A percentile compares a stretch with the other conserved stretches of the same genome.
These are phyloP conservation scores for Dionaea muscipula DNA, from an alignment of 179 eudicot genomes.

Conservation along the genomic window DNA sequence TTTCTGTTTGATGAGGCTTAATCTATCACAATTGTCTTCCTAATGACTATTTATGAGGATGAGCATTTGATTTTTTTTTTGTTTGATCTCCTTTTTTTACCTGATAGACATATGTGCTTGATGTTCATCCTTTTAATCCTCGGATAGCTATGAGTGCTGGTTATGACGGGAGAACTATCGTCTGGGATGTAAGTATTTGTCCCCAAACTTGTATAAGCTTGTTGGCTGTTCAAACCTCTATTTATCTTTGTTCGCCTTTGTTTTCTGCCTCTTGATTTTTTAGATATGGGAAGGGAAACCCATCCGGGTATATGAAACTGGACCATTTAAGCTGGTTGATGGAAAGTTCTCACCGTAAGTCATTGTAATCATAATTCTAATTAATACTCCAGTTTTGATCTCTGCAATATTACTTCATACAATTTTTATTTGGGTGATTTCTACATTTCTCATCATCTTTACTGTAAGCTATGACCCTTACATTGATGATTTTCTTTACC, in stretches of 20 bases:
- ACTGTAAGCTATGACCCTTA: too few relatives aligned
- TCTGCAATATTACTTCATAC: not conserved
- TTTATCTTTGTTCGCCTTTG: not conserved
- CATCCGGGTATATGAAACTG: constrained; percentile 70
- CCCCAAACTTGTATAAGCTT: not conserved
- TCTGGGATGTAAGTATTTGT: constrained; percentile 92
- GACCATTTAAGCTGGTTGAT: constrained; percentile 89
- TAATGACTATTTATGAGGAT: too few relatives aligned
- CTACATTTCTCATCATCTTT: too few relatives aligned
- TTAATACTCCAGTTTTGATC: not conserved
- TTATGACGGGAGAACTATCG: constrained; percentile 93
- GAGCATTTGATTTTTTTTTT: not conserved
- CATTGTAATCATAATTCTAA: not conserved
- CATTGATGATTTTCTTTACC: too few relatives aligned
- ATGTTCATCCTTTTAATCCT: constrained; percentile 95
- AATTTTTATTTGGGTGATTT: not conserved
- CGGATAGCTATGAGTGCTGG: constrained; percentile 99
- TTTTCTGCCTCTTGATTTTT: too few relatives aligned
- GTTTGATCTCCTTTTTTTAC: not conserved
- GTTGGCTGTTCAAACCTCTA: not conserved
- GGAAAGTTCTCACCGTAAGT: constrained; percentile 99
- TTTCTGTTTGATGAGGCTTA: too few relatives aligned
- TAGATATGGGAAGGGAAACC: constrained; percentile 99
- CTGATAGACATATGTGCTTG: constrained; percentile 85
- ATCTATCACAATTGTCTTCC: too few relatives aligned